phyloP scores from a whole-genome alignment of 2,329 filamentous ascomycete genomes.

The Trichoderma arundinaceum region DNA sequence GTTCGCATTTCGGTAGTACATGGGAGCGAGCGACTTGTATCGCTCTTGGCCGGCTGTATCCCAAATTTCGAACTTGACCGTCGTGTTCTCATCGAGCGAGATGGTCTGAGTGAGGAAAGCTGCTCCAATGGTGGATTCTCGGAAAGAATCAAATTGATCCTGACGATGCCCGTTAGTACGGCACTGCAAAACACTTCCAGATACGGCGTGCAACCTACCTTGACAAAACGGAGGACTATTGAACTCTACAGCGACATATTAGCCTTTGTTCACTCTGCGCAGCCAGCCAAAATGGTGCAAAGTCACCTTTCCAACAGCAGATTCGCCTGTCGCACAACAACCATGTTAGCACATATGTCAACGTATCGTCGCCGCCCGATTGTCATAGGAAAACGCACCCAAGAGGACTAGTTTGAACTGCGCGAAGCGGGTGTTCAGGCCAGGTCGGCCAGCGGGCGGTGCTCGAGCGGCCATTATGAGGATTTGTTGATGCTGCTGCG shows the following conservation, averaged over 20 bases:
- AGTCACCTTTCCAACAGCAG: slow-evolving; percentile 93
- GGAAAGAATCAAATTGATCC: slow-evolving; percentile 98
- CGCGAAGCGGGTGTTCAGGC: slow-evolving; percentile 83
- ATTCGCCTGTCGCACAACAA: slow-evolving; percentile 74
- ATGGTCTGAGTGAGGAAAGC: slow-evolving; percentile 99
- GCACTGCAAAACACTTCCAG: slow-evolving; percentile 30
- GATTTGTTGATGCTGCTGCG: slow-evolving; percentile 37
- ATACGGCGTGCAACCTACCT: slow-evolving; percentile 63
- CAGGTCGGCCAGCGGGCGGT: slow-evolving; percentile 64
- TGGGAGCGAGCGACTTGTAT: slow-evolving; percentile 97
- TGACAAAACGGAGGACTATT: slow-evolving; percentile 96
- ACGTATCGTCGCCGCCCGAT: slow-evolving; percentile 30
- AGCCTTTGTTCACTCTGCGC: slow-evolving; percentile 5
- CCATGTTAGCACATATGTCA: slow-evolving; percentile 30
- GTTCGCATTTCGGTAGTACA: slow-evolving; percentile 99
- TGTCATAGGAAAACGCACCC: slow-evolving; percentile 62
- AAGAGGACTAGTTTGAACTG: slow-evolving; percentile 99
- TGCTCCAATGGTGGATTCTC: slow-evolving; percentile 97
- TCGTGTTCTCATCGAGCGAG: slow-evolving; percentile 95
- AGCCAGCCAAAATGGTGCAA: slow-evolving; percentile 1
- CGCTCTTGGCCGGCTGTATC: slow-evolving; percentile 98
- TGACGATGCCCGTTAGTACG: slow-evolving; percentile 46
- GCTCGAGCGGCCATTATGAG: slow-evolving; percentile 82
- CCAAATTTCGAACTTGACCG: slow-evolving; percentile 99
- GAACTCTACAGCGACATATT: slow-evolving; percentile 72